Evolutionary conservation across 1,139 yeast species (phyloP).

Genomic region (Candida sp.): DNA sequence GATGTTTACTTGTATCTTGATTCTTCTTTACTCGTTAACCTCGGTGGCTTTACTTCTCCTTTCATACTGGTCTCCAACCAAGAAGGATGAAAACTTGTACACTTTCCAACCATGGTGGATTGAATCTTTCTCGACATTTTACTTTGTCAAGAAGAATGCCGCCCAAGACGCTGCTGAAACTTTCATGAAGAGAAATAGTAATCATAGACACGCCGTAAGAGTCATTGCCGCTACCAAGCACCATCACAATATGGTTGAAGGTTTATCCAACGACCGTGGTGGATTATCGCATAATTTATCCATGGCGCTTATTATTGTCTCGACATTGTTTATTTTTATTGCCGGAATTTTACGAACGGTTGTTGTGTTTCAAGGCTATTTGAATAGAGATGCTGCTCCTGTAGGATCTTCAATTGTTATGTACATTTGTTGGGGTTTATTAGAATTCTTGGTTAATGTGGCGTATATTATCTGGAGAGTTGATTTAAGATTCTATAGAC

Average conservation of each 20-base stretch:
- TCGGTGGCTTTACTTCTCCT: constrained; percentile 48
- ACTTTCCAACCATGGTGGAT: constrained; percentile 84
- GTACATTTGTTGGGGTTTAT: constrained; percentile 62
- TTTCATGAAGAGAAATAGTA: constrained; percentile 47
- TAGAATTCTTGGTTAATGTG: constrained; percentile 56
- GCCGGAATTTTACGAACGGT: constrained; percentile 60
- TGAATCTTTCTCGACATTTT: constrained; percentile 53
- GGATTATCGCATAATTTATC: constrained; percentile 48
- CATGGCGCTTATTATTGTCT: constrained; percentile 42
- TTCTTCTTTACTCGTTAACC: constrained; percentile 55
- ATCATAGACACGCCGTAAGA: constrained; percentile 49
- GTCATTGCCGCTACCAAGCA: constrained; percentile 47
- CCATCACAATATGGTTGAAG: constrained; percentile 41
- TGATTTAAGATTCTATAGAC: constrained; percentile 77
- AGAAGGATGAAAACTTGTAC: constrained; percentile 47
- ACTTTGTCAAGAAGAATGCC: constrained; percentile 51
- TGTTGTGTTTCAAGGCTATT: constrained; percentile 41
- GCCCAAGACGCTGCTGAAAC: constrained; percentile 47
- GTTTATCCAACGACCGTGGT: constrained; percentile 42
- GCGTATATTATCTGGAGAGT: constrained; percentile 60
- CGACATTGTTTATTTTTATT: constrained; percentile 53
- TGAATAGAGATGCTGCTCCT: constrained; percentile 19
- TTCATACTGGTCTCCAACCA: constrained; percentile 56
- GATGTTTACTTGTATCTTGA: constrained; percentile 54
- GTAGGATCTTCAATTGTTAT: constrained; percentile 46